These are phyloP conservation scores for Monosporascus cannonballus DNA, from an alignment of 2,329 filamentous ascomycete genomes.

Conservation along the genomic window DNA sequence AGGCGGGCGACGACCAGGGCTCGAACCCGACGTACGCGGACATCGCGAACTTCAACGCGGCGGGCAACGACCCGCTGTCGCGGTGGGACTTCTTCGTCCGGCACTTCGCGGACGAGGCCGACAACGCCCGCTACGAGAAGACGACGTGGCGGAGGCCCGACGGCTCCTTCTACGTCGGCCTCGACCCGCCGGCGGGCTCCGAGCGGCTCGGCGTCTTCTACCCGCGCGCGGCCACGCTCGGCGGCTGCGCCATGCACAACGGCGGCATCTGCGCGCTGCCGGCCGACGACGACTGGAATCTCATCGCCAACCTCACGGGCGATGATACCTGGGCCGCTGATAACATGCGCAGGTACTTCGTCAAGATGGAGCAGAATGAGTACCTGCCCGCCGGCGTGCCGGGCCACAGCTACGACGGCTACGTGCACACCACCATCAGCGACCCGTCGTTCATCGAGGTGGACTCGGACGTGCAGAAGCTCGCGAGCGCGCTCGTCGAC, in stretches of 20 bases:
- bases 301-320: constrained; percentile 22
- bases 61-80: constrained; percentile 31
- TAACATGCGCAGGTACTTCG: constrained; percentile 20
- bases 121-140: constrained; percentile 34
- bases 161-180: constrained; percentile 26
- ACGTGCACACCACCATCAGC: constrained; percentile 22
- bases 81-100: constrained; percentile 53
- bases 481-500: constrained; percentile 16
- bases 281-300: constrained; percentile 24
- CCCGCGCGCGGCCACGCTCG: constrained; percentile 28
- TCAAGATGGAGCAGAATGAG: constrained; percentile 22
- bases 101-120: constrained; percentile 48
- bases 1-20: constrained; percentile 47
- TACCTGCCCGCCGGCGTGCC: constrained; percentile 18
- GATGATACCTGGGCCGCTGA: constrained; percentile 21
- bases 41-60: constrained; percentile 31
- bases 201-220: constrained; percentile 27
- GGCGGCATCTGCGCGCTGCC: constrained; percentile 23
- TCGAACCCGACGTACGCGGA: constrained; percentile 24
- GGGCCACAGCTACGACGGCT: constrained; percentile 23
- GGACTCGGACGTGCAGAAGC: constrained; percentile 15
- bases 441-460: constrained; percentile 19
- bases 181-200: constrained; percentile 25
- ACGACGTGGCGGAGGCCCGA: constrained; percentile 24
- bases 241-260: constrained; percentile 28